Evolutionary conservation across 176 grass and related monocot genomes (phyloP).

Genomic region (Aegilops speltoides): DNA sequence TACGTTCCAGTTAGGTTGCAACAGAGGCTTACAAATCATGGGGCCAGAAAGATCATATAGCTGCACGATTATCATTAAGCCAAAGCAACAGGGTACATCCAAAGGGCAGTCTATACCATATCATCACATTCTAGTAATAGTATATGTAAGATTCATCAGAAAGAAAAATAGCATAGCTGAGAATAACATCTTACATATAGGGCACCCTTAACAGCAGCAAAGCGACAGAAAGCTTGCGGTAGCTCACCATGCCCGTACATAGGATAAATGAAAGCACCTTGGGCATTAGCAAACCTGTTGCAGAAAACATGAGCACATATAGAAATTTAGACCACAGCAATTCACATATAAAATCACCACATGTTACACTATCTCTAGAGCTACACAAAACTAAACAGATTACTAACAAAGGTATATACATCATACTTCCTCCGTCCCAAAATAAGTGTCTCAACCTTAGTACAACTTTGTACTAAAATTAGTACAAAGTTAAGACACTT

Average conservation of each 20-base stretch:
- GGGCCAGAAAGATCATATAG: background rate
- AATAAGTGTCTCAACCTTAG: too few species aligned
- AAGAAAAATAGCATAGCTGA: background rate
- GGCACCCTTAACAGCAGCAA: conserved; percentile 95
- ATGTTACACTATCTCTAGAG: conserved; percentile 4
- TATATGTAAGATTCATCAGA: background rate
- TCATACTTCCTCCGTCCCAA: background rate
- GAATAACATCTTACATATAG: conserved; percentile 81
- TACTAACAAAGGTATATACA: conserved; percentile 8
- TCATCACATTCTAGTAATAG: background rate
- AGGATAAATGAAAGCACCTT: conserved; percentile 89
- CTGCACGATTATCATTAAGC: background rate
- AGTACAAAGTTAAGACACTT: too few species aligned
- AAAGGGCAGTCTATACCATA: background rate
- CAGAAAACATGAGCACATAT: background rate
- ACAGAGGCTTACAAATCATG: conserved; percentile 3
- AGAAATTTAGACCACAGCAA: background rate
- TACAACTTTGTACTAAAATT: too few species aligned
- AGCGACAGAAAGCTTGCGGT: conserved; percentile 93
- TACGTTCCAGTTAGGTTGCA: conserved; percentile 8
- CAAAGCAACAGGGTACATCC: conserved; percentile 13
- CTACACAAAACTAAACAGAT: background rate
- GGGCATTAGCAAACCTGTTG: conserved; percentile 83
- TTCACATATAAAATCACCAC: background rate
- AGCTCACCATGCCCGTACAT: conserved; percentile 98